Evolutionary conservation across 2,329 filamentous ascomycete species (phyloP), one percentile per base, ranked within the genome.

Genomic region (Lasiodiplodia sp.): DNA sequence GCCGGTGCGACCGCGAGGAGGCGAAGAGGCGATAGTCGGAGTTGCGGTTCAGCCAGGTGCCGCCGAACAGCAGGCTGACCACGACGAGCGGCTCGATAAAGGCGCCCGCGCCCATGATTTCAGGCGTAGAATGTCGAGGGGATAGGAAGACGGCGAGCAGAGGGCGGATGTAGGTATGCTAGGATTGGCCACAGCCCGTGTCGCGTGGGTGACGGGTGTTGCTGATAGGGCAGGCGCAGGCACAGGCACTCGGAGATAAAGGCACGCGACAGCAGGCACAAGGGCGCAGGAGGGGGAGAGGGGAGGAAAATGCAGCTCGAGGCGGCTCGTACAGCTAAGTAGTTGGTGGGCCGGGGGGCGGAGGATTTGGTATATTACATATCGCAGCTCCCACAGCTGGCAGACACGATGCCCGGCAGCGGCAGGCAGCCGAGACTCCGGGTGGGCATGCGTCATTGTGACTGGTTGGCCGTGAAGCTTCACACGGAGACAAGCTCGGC

Each of bases 51-150:
- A 90, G 83, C 82, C 86, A 87, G 18, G 88, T 88, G 31, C 88
- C 88, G 68, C 86, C 86, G 69, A 88, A 84, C 16, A 91, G 83
- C 28, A 91, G 81, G 25, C 83, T 81, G 65, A 89, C 79, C 38
- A 91, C 88, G 2, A 88, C 82, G 16, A 89, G 78, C n/a, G 88
- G 88, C 73, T 91, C 88, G 67, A 89, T 78, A 69, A 89, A 81
- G 18, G 86, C 85, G 53, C 87, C 87, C 55, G 82, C 80, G 44
- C 86, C 87, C 86, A 87, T 87, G 69, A 12, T 76, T 49, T 51
- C 31, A 18, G 57, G 56, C 6, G 31, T 28, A 31, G 8, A 18
- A 37, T 51, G 14, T 28, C 25, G 31, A 47, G 5, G 40, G 5
- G 8, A 28, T 21, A 47, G 40, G 12, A 51, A 6, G 47, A n/a